Percentiles rank a stretch among this genome's conserved stretches.
Evolutionary conservation across 2,329 filamentous ascomycete species (phyloP).

Genomic region (Colletotrichum camelliae): DNA sequence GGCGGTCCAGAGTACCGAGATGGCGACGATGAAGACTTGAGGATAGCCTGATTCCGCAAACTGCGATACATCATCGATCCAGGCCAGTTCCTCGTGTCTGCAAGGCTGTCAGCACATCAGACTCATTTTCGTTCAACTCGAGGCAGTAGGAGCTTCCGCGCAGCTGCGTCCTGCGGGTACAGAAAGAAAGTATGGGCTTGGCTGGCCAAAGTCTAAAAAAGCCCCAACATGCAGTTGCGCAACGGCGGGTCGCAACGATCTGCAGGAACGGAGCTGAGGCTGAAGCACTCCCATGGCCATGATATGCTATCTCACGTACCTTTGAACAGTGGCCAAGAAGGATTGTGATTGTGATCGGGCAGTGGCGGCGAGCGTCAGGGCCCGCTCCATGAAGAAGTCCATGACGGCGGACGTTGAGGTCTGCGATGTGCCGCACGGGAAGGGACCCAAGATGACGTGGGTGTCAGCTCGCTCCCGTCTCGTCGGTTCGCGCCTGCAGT

Average conservation of each 20-base stretch:
- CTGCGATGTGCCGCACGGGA: background rate
- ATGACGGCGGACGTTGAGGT: background rate
- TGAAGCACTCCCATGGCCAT: background rate
- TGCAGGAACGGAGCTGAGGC: background rate
- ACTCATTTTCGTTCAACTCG: background rate
- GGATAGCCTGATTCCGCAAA: conserved; percentile 46
- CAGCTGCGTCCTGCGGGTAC: background rate
- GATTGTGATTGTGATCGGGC: background rate
- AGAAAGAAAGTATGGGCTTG: background rate
- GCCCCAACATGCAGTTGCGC: background rate
- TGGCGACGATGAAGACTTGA: conserved; percentile 40
- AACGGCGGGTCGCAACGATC: background rate
- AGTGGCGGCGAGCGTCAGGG: conserved; percentile 3
- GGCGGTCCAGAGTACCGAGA: conserved; percentile 41
- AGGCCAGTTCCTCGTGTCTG: conserved; percentile 25
- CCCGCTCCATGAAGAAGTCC: conserved; percentile 6
- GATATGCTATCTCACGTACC: background rate
- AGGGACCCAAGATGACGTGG: background rate
- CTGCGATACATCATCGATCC: conserved; percentile 43
- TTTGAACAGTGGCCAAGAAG: background rate
- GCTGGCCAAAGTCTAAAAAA: background rate
- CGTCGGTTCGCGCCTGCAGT: background rate
- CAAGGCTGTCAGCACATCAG: background rate
- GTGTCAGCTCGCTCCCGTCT: background rate
- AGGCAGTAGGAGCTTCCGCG: background rate